Evolutionary conservation across 139 green algal genomes (phyloP), one percentile per base, ranked within the genome.

Genomic region (Chlorella sorokiniana): DNA sequence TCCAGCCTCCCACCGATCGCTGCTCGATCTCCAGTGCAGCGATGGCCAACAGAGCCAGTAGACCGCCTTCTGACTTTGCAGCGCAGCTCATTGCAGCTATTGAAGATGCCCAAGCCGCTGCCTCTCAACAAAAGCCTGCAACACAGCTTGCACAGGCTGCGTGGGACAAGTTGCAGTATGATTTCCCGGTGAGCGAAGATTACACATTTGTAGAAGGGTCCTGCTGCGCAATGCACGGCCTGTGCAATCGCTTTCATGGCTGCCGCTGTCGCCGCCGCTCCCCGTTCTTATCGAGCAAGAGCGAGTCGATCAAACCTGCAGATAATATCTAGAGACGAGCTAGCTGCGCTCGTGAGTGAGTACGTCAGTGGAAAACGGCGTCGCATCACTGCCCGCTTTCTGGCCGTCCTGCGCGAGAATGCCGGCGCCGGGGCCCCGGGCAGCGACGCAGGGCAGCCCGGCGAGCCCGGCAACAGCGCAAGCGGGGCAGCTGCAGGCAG

Each of bases 101-200:
- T 14, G 37, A 78, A 51, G 73, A 83, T 5, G 82, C 82, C 2
- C 31, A 78, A 38, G 33, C 35, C 8, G 81, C 70, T 8, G 51
- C 81, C 1, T 33, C 52, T 3, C 14, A 68, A 52, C 61, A 59
- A 22, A 82, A 83, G 54, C 48, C 51, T 10, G 4, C 51, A 1
- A 31, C 23, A 2, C 16, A 62, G n/a, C 41, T 77, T 7, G 82
- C 82, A 2, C 5, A 78, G 27, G 37, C 48, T 4, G 84, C 73
- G 0, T 84, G 56, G 27, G 59, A 70, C 29, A 87, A 84, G 73
- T 54, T 88, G 40, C 84, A 88, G 35, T 88, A 71, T 35, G 84
- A 88, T 29, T 88, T 84, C 31, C 84, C 84, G 18, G 84, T 88
- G 75, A 59, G 76, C 20, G 65, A n/a, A n/a, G n/a, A n/a, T n/a